Base-by-base conservation (phyloP, 805 yeast species). In the Pichia heedii region DNA sequence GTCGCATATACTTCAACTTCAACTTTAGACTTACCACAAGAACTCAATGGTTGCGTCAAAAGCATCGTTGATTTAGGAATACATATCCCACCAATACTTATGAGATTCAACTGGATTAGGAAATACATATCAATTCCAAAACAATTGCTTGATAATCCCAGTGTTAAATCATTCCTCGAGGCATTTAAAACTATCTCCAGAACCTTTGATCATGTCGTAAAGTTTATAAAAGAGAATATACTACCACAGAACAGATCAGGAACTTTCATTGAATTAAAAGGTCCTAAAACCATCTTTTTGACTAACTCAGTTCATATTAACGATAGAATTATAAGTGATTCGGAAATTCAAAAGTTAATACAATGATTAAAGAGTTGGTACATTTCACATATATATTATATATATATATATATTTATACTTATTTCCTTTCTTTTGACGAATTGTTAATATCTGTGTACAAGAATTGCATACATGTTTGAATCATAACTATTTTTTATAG, bases 1-100 rank as follows among this genome's bases (percentile, higher is more conserved):
- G 53, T 73, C 4, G 78, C 73, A 4, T 58, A 60, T 38, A 58
- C 57, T 9, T 16, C 19, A 5, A 40, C 47, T 5, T 18, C 12
- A 1, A 38, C 33, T 4, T 21, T 27, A 7, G 43, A 41, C 7
- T 16, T 44, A 5, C 13, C 35, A 3, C 41, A 42, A 5, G 50
- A 46, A 36, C 39, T 51, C 19, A 40, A 26, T 18, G 19, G 21
- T 8, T 50, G 51, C 1, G 39, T 49, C 15, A 50, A 49, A 32
- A 52, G 54, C 24, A 30, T 58, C 11, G 56, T 52, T 3, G 55
- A 56, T 33, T 38, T 60, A 22, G 52, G 57, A 36, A 44, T 61
- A 32, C 59, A 60, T 11, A 50, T 47, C 20, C 50, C 54, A 7
- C 37, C 54, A 27, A 19, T 27, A 5, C 13, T 16, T 4, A 16